Base-by-base conservation (phyloP, 106 monocot genomes). In the Dendrobium officinale region DNA sequence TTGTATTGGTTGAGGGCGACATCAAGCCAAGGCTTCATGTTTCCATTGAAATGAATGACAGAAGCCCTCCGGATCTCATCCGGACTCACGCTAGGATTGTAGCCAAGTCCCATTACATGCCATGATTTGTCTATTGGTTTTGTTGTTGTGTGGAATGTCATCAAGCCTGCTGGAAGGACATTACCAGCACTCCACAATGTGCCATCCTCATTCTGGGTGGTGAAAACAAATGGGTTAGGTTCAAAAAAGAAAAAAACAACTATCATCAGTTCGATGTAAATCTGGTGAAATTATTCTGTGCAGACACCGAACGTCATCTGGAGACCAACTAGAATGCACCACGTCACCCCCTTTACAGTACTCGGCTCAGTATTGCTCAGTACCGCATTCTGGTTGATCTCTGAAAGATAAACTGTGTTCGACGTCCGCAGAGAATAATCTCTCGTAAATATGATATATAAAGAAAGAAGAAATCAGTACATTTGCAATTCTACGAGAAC, bases 1-100 rank as follows among this genome's bases (percentile, higher is more conserved):
- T 96, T 96, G 85, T 96, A 96, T 77, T 93, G 96, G 80, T 92
- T 96, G 84, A 96, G 75, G 55, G 96, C 96, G 42, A 96, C 88
- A 85, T 96, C 96, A 40, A 96, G 91, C 96, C 96, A 96, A 8
- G 96, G 96, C 72, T 96, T 96, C 96, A 96, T 96, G 78, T 93
- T 88, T 47, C 96, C 96, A 67, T 88, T 90, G 82, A 90, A 96
- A 86, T 96, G 96, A 80, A 96, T 79, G 18, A 93, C 91, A 10
- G 88, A 93, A 0, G 96, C 96, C 49, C 86, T 90, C 7, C 78
- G 73, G 24, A 97, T 94, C 85, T 88, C 90, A 76, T 94, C 92
- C 42, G 70, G 87, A 55, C 90, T 89, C 11, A 97, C 82, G 56
- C 88, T 92, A 15, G 94, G 97, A 79, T 97, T 97, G 86, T 94